Conservation (phyloP, 2,329 filamentous ascomycete genomes). For the Endothia cerciana region DNA sequence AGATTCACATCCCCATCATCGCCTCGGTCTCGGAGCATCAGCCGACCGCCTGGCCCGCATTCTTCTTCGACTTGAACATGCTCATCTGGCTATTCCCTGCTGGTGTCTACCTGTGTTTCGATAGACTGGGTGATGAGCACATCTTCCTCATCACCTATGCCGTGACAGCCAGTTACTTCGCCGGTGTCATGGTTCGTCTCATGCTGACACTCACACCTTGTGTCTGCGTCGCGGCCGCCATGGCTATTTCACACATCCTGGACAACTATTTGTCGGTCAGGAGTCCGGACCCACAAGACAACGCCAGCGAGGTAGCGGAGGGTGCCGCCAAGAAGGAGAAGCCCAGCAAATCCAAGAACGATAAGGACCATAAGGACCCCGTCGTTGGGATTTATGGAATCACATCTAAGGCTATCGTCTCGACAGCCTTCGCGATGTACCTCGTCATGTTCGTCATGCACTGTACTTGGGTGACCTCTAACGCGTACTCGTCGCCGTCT, state of each 20-base stretch:
- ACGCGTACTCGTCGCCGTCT: constrained; percentile 97
- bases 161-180: constrained; percentile 96
- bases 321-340: constrained; percentile 58
- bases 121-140: constrained; percentile 90
- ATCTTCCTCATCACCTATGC: constrained; percentile 97
- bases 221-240: constrained; percentile 90
- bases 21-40: constrained; percentile 99
- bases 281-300: constrained; percentile 59
- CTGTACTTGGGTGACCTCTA: constrained; percentile 99
- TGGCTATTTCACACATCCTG: constrained; percentile 84
- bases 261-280: constrained; percentile 79
- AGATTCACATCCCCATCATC: constrained; percentile 99
- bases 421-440: constrained; percentile 74
- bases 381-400: constrained; percentile 81
- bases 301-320: constrained; percentile 50
- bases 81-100: constrained; percentile 99
- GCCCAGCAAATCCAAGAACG: constrained; percentile 52
- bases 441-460: constrained; percentile 93
- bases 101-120: constrained; percentile 98
- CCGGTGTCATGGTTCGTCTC: constrained; percentile 97
- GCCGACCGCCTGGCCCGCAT: constrained; percentile 97
- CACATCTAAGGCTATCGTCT: constrained; percentile 79
- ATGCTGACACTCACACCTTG: constrained; percentile 98
- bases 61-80: constrained; percentile 98
- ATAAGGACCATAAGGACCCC: constrained; percentile 72